Conservation (phyloP, 1,284 basidiomycete species). For the Apiotrichum veenhuisii region DNA sequence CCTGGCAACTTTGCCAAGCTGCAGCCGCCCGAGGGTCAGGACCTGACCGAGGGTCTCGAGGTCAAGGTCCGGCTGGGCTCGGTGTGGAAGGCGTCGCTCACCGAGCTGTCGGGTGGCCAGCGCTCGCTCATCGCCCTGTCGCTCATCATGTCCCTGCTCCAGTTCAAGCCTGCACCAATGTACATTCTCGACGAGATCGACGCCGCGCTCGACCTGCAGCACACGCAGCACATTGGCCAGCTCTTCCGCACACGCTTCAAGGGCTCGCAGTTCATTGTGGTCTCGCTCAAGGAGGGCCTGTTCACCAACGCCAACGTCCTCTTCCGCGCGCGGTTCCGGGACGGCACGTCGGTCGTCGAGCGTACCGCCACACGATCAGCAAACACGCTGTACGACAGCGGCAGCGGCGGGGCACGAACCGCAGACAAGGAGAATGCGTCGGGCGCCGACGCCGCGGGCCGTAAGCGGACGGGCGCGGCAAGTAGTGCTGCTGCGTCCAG, state of each 20-base stretch:
- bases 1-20: slow-evolving; percentile 97
- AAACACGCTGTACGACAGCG: slow-evolving; percentile 13
- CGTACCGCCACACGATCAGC: slow-evolving; percentile 35
- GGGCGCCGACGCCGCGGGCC: neutral
- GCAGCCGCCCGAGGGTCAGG: slow-evolving; percentile 87
- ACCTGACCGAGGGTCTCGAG: slow-evolving; percentile 90
- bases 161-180: slow-evolving; percentile 99
- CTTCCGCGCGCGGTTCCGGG: slow-evolving; percentile 85
- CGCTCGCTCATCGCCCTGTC: slow-evolving; percentile 93
- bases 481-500: no score
- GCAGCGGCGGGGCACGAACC: no score
- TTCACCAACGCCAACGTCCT: slow-evolving; percentile 98
- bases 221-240: slow-evolving; percentile 95
- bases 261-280: slow-evolving; percentile 92
- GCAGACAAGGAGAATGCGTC: slow-evolving; percentile 33
- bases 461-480: neutral
- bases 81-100: slow-evolving; percentile 97
- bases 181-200: slow-evolving; percentile 99
- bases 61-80: slow-evolving; percentile 92
- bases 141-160: slow-evolving; percentile 94
- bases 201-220: slow-evolving; percentile 89
- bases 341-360: slow-evolving; percentile 88
- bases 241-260: slow-evolving; percentile 96
- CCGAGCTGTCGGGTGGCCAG: slow-evolving; percentile 95
- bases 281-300: slow-evolving; percentile 92